These are phyloP conservation scores for Wickerhamomyces chaumierensis DNA, from an alignment of 805 yeast genomes.

Conservation along the genomic window DNA sequence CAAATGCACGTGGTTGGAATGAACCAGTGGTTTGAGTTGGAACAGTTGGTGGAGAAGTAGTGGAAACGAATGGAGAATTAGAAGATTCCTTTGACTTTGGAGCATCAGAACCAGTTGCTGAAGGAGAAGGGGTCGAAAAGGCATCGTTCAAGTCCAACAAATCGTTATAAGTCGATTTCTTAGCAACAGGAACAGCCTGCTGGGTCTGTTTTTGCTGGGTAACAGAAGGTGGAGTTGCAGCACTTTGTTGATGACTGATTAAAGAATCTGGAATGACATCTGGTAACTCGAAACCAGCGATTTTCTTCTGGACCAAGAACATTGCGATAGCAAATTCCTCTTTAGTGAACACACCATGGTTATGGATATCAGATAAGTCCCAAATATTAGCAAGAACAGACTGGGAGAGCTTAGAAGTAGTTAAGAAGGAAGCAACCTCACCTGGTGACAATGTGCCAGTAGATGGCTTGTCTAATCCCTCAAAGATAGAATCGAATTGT, in stretches of 20 bases:
- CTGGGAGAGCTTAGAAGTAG: conserved; percentile 79
- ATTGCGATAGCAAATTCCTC: conserved; percentile 88
- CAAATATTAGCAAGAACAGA: conserved; percentile 81
- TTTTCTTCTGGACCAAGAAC: conserved; percentile 78
- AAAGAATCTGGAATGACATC: conserved; percentile 62
- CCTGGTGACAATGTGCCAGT: conserved; percentile 58
- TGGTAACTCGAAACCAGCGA: conserved; percentile 73
- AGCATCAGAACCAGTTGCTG: conserved; percentile 11
- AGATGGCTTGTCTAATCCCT: conserved; percentile 57
- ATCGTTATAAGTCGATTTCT: conserved; percentile 52
- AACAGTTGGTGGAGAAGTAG: conserved; percentile 16
- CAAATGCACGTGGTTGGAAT: conserved; percentile 33
- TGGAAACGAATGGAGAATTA: too few relatives aligned
- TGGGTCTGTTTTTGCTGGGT: conserved; percentile 9
- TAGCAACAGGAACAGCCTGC: conserved; percentile 28
- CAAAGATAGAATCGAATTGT: conserved; percentile 74
- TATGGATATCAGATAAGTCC: conserved; percentile 89
- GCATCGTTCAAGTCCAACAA: conserved; percentile 48
- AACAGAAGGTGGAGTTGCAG: conserved; percentile 5
- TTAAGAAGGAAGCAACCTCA: conserved; percentile 79
- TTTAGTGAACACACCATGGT: conserved; percentile 69
- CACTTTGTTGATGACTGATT: conserved; percentile 19
- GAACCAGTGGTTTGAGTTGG: conserved; percentile 20
- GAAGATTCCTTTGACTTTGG: too few relatives aligned
- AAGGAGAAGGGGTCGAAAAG: conserved; percentile 32